Evolutionary conservation across 495 filamentous ascomycete species (phyloP), one percentile per base, ranked within the genome.

Genomic region (Alectoria sarmentosa): DNA sequence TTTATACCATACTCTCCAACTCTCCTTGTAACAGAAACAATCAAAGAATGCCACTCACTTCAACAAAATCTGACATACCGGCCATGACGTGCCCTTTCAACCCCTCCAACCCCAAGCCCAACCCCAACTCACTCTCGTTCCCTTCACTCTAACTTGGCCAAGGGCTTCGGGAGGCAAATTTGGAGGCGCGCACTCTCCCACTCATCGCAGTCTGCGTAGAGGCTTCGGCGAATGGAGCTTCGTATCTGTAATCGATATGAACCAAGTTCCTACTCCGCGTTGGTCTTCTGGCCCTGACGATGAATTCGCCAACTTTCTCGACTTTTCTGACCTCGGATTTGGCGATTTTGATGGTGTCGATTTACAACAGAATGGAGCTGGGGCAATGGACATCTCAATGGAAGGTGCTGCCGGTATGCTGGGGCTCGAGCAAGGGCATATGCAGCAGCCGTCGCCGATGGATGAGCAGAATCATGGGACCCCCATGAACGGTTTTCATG

Each of bases 271-370:
- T 36, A 55, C 67, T 60, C 37, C 60, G 59, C 59, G 19, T 58
- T 72, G 68, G 68, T 68, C 65, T 37, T 37, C 36, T 59, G 66
- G 63, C 44, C 66, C 68, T 34, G 78, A 82, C 15, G 79, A 82
- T 66, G 81, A 83, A 56, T 83, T 83, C 69, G 75, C 79, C 70
- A 79, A 76, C 62, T 81, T 82, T 64, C 77, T 83, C 64, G 79
- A 82, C 63, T 82, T 81, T 72, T 77, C 78, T 52, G 79, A 72
- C 28, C 61, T 72, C 71, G 77, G 77, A 26, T 83, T 82, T 61
- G 41, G 78, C 70, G 74, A 78, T 62, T 70, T 80, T 38, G 79
- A 82, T 66, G 74, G 72, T 66, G 72, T 74, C 70, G 64, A 66
- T 37, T n/a, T 63, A 15, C 70, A 67, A 57, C 64, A 68, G 34